A percentile compares a stretch with the other conserved stretches of the same genome.
Evolutionary conservation across 441 rosid species (phyloP).

Genomic region (Gossypium trilobum): DNA sequence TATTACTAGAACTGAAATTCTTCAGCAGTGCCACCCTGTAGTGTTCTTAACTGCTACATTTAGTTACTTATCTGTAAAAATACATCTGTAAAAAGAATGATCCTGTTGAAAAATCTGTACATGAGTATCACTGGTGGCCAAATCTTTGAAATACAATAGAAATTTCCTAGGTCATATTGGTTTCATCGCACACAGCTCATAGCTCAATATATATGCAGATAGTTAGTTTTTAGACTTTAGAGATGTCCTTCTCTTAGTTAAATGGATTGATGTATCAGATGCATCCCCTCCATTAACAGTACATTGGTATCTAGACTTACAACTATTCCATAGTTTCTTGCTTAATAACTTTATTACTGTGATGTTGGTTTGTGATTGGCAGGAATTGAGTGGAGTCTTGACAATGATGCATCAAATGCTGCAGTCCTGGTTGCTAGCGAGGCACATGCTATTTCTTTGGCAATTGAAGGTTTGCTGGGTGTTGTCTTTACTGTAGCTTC

Average conservation of each 20-base stretch:
- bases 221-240: neutral
- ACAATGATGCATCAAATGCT: slow-evolving; percentile 94
- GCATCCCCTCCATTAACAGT: neutral
- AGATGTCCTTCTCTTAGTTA: neutral
- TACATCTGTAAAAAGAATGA: neutral
- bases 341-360: slow-evolving; percentile 11
- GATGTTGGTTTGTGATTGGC: slow-evolving; percentile 25
- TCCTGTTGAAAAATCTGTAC: neutral
- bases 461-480: slow-evolving; percentile 95
- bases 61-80: neutral
- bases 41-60: neutral
- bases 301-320: neutral
- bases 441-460: slow-evolving; percentile 95
- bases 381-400: slow-evolving; percentile 99
- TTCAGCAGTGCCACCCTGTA: neutral
- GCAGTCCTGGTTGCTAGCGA: slow-evolving; percentile 98
- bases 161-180: neutral
- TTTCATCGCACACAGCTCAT: neutral
- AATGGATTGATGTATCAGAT: neutral
- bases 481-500: slow-evolving; percentile 95
- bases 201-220: neutral
- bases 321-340: slow-evolving; percentile 3
- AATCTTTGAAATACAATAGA: neutral
- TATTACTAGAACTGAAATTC: neutral
- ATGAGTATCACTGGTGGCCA: neutral